Conservation (phyloP, 352 stramenopile species). For the Phytophthora tentaculata region DNA sequence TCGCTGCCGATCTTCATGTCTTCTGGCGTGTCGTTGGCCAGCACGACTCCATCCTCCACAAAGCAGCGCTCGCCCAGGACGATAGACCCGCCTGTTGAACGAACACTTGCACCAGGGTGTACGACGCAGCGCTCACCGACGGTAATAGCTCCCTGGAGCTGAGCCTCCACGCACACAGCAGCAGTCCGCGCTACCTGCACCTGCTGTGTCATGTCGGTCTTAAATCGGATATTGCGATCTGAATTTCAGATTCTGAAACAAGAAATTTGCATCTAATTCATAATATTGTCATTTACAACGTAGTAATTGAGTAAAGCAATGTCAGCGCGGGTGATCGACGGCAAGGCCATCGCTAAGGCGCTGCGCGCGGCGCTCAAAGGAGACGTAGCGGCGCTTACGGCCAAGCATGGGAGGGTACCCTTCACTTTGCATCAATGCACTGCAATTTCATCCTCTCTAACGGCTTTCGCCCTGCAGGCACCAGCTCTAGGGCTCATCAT, state of each 20-base stretch:
- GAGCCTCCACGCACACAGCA: constrained; percentile 58
- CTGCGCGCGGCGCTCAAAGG: constrained; percentile 64
- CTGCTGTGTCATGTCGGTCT: not conserved
- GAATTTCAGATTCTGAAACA: not conserved
- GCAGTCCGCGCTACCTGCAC: constrained; percentile 36
- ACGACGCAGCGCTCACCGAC: constrained; percentile 54
- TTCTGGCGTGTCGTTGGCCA: constrained; percentile 34
- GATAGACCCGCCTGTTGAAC: constrained; percentile 44
- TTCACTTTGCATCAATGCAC: not conserved
- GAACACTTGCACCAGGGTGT: constrained; percentile 53
- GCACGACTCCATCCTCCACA: constrained; percentile 65
- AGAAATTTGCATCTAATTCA: not conserved
- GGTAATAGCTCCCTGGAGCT: constrained; percentile 47
- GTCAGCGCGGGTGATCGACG: constrained; percentile 65
- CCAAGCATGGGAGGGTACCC: constrained; percentile 52
- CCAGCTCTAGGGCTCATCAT: constrained; percentile 98
- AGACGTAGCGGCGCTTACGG: constrained; percentile 62
- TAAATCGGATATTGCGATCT: not conserved
- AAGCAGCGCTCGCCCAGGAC: constrained; percentile 74
- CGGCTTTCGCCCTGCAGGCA: constrained; percentile 35
- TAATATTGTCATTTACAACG: not conserved
- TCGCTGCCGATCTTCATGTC: constrained; percentile 63
- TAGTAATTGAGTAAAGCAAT: too few species aligned
- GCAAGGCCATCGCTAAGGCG: constrained; percentile 71
- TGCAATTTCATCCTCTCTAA: constrained; percentile 7